A percentile compares a stretch with the other conserved stretches of the same genome.
Evolutionary conservation across 495 filamentous ascomycete species (phyloP).

Genomic region (Podospora fimiseda): DNA sequence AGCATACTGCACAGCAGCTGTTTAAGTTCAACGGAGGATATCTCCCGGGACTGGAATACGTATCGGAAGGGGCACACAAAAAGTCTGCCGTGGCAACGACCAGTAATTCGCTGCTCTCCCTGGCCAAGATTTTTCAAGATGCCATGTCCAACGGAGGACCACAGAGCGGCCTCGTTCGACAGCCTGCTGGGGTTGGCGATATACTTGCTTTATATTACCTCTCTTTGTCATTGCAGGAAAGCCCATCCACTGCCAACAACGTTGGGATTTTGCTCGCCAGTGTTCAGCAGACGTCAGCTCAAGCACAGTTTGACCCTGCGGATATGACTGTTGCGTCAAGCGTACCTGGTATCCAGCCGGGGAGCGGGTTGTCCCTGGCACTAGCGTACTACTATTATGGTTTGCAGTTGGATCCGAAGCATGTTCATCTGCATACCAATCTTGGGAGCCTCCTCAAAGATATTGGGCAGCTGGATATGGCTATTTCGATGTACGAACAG

Average conservation of each 20-base stretch:
- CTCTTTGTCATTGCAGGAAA: slow-evolving; percentile 88
- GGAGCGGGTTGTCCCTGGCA: slow-evolving; percentile 82
- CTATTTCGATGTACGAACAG: slow-evolving; percentile 96
- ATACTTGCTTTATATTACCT: slow-evolving; percentile 96
- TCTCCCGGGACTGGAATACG: slow-evolving; percentile 74
- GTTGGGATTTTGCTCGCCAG: slow-evolving; percentile 94
- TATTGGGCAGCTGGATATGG: slow-evolving; percentile 83
- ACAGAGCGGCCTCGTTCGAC: slow-evolving; percentile 50
- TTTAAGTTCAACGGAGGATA: slow-evolving; percentile 67
- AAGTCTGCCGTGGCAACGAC: slow-evolving; percentile 87
- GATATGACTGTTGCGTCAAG: slow-evolving; percentile 34
- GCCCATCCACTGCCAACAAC: slow-evolving; percentile 97
- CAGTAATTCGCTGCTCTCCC: slow-evolving; percentile 88
- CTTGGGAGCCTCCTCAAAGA: slow-evolving; percentile 94
- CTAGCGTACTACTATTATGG: slow-evolving; percentile 95
- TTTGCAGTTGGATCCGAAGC: slow-evolving; percentile 71
- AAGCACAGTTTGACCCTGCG: slow-evolving; percentile 30
- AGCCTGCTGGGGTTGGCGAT: slow-evolving; percentile 74
- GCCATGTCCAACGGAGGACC: slow-evolving; percentile 79
- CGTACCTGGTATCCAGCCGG: slow-evolving; percentile 76
- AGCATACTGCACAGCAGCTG: slow-evolving; percentile 76
- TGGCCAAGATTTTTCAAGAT: slow-evolving; percentile 98
- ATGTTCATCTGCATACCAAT: slow-evolving; percentile 98
- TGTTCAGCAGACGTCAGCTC: slow-evolving; percentile 68
- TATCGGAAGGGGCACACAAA: slow-evolving; percentile 64